phyloP scores from a whole-genome alignment of 164 flowering plant genomes.

The Saururus chinensis region DNA sequence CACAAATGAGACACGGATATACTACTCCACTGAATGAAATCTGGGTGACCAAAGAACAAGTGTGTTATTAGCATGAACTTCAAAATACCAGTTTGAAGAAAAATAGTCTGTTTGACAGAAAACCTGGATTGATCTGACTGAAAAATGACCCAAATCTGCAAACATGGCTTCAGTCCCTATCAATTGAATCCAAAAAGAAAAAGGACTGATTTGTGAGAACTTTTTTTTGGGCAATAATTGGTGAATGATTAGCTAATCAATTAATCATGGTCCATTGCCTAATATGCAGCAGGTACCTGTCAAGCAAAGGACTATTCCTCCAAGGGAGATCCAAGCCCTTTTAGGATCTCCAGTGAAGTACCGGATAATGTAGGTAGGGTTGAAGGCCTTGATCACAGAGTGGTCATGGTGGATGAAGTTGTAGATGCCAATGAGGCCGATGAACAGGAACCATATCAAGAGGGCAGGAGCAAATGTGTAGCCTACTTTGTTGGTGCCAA shows the following conservation, averaged over 20 bases:
- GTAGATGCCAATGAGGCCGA: too few relatives aligned
- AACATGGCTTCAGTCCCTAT: conserved; percentile 11
- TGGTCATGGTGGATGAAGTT: too few relatives aligned
- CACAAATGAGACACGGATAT: conserved; percentile 72
- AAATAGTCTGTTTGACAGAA: not conserved
- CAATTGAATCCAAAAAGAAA: not conserved
- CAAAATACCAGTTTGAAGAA: not conserved
- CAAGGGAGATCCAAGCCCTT: too few relatives aligned
- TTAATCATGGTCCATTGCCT: too few relatives aligned
- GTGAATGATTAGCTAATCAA: not conserved
- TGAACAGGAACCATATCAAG: too few relatives aligned
- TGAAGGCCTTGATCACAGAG: too few relatives aligned
- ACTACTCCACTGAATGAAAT: conserved; percentile 57
- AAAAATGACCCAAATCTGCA: conserved; percentile 86
- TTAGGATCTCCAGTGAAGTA: not conserved
- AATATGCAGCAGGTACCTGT: too few relatives aligned
- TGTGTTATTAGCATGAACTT: not conserved
- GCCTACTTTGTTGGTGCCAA: not conserved
- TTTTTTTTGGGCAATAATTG: not conserved
- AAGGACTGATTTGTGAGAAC: too few relatives aligned
- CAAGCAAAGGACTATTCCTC: too few relatives aligned
- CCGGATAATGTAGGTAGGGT: too few relatives aligned
- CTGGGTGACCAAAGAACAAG: conserved; percentile 25
- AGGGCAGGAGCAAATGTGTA: too few relatives aligned
- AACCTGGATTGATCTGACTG: conserved; percentile 55